A percentile compares a stretch with the other conserved stretches of the same genome.
Conservation (phyloP, 805 yeast genomes). For the Schwanniomyces yamadae region DNA sequence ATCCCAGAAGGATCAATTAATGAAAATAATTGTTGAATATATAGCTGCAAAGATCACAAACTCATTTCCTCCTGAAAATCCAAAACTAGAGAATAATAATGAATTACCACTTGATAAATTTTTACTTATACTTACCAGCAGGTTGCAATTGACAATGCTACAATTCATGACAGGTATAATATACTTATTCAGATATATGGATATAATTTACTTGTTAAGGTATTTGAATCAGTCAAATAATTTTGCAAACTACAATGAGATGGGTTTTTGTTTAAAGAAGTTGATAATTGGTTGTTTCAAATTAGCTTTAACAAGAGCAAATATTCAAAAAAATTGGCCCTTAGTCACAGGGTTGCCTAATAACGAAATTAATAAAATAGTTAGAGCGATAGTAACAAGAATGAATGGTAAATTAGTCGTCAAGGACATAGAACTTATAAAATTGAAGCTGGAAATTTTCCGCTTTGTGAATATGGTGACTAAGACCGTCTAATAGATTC, state of each 20-base stretch:
- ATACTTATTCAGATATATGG: conserved; percentile 47
- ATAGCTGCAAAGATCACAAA: conserved; percentile 43
- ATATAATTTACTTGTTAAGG: conserved; percentile 43
- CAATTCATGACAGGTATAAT: conserved; percentile 41
- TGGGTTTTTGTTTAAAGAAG: conserved; percentile 42
- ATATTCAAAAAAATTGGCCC: conserved; percentile 29
- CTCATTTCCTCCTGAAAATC: conserved; percentile 42
- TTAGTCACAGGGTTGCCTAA: conserved; percentile 35
- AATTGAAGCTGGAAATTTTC: conserved; percentile 38
- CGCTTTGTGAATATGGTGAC: conserved; percentile 44
- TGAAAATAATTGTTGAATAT: conserved; percentile 43
- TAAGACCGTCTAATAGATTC: conserved; percentile 22
- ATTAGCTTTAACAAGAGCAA: conserved; percentile 35
- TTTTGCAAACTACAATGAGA: conserved; percentile 41
- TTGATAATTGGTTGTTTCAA: conserved; percentile 44
- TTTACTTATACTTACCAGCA: conserved; percentile 35
- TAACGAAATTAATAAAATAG: conserved; percentile 35
- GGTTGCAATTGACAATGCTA: conserved; percentile 35
- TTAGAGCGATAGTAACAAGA: conserved; percentile 34
- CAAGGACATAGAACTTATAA: conserved; percentile 35
- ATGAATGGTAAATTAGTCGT: conserved; percentile 42
- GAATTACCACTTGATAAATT: conserved; percentile 42
- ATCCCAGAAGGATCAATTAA: conserved; percentile 35
- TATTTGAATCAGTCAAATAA: conserved; percentile 46
- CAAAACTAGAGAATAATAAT: conserved; percentile 12